Evolutionary conservation across 2,329 filamentous ascomycete species (phyloP).

Genomic region (Talaromyces verruculosus): DNA sequence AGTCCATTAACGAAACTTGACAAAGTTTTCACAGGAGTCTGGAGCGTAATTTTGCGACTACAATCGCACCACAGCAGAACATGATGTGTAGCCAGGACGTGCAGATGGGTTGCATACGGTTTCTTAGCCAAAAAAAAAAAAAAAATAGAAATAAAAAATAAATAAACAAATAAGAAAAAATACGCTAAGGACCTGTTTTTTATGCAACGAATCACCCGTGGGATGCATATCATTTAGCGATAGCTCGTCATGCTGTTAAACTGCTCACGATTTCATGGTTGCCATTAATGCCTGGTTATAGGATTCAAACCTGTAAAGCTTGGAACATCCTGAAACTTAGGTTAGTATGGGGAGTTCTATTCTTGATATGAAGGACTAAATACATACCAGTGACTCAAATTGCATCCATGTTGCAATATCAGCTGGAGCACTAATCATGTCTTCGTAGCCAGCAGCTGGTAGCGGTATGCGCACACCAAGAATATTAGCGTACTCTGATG

Average conservation of each 20-base stretch:
- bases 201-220: neutral
- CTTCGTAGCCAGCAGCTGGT: neutral
- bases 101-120: neutral
- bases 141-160: too few species aligned
- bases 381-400: neutral
- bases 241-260: neutral
- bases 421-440: neutral
- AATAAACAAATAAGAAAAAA: too few species aligned
- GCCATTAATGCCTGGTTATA: neutral
- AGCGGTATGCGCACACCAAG: neutral
- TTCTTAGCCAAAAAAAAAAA: neutral
- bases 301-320: neutral
- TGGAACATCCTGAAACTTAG: neutral
- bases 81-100: neutral
- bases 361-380: neutral
- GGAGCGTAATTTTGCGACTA: neutral
- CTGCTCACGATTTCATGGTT: neutral
- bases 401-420: neutral
- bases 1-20: neutral
- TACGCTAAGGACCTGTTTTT: neutral
- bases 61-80: neutral
- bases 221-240: neutral
- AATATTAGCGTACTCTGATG: neutral
- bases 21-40: neutral
- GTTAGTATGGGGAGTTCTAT: neutral